These are phyloP conservation scores for Lasiodiplodia gonubiensis DNA, from an alignment of 2,329 filamentous ascomycete genomes.

Conservation along the genomic window DNA sequence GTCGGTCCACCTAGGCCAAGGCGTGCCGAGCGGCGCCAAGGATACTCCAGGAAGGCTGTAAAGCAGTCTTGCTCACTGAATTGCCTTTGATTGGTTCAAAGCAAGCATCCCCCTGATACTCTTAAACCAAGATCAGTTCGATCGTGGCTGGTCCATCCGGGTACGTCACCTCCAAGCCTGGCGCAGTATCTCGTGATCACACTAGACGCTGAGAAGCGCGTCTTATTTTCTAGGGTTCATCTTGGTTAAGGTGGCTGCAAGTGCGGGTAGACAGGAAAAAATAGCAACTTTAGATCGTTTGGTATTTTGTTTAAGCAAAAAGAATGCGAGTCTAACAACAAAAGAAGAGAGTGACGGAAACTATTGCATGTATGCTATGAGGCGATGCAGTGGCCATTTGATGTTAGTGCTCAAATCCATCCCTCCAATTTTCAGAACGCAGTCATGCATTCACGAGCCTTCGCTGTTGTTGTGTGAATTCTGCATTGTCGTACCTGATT, in stretches of 20 bases:
- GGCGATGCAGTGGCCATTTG: constrained; percentile 1
- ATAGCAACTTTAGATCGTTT: neutral
- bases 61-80: neutral
- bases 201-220: neutral
- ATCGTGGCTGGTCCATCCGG: constrained; percentile 4
- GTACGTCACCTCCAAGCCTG: constrained; percentile 22
- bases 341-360: neutral
- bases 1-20: constrained; percentile 2
- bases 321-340: neutral
- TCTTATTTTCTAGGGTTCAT: neutral
- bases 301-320: neutral
- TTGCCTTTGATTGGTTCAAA: neutral
- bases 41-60: constrained; percentile 15
- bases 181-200: constrained; percentile 10
- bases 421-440: neutral
- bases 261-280: neutral
- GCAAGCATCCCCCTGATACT: neutral
- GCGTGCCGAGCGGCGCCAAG: constrained; percentile 19
- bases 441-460: neutral
- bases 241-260: neutral
- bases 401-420: neutral
- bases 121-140: neutral
- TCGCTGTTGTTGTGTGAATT: neutral
- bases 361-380: neutral
- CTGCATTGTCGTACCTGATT: neutral